Conservation (phyloP, 2,329 filamentous ascomycete genomes). For the Nemania sp. region DNA sequence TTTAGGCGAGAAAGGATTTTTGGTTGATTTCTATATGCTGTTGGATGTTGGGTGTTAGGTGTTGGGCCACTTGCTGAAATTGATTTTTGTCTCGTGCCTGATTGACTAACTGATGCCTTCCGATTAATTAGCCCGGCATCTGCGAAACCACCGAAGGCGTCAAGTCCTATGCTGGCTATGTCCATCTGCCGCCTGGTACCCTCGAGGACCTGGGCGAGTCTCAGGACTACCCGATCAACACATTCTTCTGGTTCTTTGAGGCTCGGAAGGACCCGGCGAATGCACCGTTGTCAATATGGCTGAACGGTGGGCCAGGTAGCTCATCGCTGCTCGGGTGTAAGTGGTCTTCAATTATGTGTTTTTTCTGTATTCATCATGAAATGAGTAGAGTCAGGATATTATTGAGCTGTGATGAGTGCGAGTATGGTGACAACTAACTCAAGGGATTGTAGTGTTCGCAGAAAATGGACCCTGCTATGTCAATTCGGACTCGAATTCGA, state of each 20-base stretch:
- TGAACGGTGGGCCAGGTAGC: slow-evolving; percentile 62
- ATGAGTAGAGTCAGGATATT: neutral
- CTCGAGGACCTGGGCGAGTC: slow-evolving; percentile 50
- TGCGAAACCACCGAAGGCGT: slow-evolving; percentile 58
- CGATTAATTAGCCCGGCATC: slow-evolving; percentile 52
- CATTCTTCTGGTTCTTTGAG: slow-evolving; percentile 47
- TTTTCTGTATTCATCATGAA: neutral
- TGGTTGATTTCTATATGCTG: too few species aligned
- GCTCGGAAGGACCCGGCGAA: slow-evolving; percentile 37
- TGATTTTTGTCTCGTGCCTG: neutral
- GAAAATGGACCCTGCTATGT: slow-evolving; percentile 54
- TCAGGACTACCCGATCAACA: slow-evolving; percentile 49
- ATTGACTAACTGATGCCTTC: neutral
- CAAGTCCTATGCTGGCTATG: slow-evolving; percentile 65
- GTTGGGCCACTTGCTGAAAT: neutral
- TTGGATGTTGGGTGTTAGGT: neutral
- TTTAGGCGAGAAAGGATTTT: too few species aligned
- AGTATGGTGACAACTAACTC: neutral
- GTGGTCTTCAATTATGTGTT: neutral
- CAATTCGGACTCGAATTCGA: slow-evolving; percentile 50
- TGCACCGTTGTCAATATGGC: slow-evolving; percentile 55
- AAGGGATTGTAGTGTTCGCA: slow-evolving; percentile 44
- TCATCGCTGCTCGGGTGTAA: slow-evolving; percentile 54
- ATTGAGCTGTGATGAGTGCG: too few species aligned
- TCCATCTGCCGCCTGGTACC: slow-evolving; percentile 52